phyloP scores from a whole-genome alignment of 2,329 filamentous ascomycete species.

The Aureobasidium sp. region DNA sequence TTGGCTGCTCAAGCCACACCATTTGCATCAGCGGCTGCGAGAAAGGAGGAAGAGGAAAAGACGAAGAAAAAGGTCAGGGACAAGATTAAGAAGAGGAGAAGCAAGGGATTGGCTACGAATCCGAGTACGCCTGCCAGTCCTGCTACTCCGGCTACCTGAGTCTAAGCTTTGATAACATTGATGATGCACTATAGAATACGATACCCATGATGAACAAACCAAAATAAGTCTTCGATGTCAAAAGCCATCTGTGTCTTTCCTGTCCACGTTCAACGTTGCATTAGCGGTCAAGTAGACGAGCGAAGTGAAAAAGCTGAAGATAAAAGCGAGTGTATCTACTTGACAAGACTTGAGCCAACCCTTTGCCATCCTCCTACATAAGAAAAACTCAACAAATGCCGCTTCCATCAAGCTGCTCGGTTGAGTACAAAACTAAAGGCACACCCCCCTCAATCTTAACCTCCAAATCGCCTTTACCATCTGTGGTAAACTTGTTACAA shows the following conservation, averaged over 20 bases:
- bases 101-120: constrained; percentile 23
- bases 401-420: constrained; percentile 2
- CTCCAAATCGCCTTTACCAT: constrained; percentile 34
- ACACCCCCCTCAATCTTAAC: constrained; percentile 35
- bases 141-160: constrained; percentile 8
- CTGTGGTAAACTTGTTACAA: constrained; percentile 36
- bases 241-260: background rate
- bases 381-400: constrained; percentile 25
- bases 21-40: background rate
- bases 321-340: background rate
- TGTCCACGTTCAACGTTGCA: background rate
- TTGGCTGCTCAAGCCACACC: constrained; percentile 23
- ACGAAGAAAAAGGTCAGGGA: constrained; percentile 15
- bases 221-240: background rate
- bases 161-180: constrained; percentile 17
- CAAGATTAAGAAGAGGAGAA: constrained; percentile 30
- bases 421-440: constrained; percentile 36
- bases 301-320: background rate
- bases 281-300: background rate
- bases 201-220: constrained; percentile 28
- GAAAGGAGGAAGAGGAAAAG: background rate
- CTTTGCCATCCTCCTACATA: background rate
- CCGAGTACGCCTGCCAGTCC: constrained; percentile 9
- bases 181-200: constrained; percentile 42
- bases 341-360: background rate